These are phyloP conservation scores for Cyberlindnera suaveolens DNA, from an alignment of 805 yeast genomes.

Conservation along the genomic window DNA sequence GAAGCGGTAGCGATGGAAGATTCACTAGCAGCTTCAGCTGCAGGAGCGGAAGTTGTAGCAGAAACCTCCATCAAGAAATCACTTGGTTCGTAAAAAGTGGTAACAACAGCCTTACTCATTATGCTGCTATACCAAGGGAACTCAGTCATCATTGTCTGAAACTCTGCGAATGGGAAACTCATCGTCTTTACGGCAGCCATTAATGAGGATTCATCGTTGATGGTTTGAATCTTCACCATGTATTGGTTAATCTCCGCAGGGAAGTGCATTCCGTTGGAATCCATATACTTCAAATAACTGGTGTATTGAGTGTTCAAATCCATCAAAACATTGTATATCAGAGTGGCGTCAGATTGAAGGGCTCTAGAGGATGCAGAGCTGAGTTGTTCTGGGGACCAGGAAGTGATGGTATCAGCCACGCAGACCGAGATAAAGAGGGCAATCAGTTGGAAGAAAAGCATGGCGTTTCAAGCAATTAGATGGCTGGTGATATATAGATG, in stretches of 20 bases:
- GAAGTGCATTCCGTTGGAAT: conserved; percentile 20
- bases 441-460: not conserved
- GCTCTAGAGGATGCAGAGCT: conserved; percentile 20
- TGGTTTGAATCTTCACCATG: conserved; percentile 24
- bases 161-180: conserved; percentile 31
- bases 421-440: not conserved
- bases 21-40: not conserved
- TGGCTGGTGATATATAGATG: no score
- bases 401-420: conserved; percentile 8
- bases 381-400: conserved; percentile 4
- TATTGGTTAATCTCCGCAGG: conserved; percentile 32
- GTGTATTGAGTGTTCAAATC: conserved; percentile 16
- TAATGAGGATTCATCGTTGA: conserved; percentile 22
- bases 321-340: conserved; percentile 17
- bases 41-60: conserved; percentile 1
- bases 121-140: conserved; percentile 19
- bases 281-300: conserved; percentile 18
- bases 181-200: conserved; percentile 21
- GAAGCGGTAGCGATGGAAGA: not conserved
- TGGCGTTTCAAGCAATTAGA: not conserved
- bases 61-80: conserved; percentile 15
- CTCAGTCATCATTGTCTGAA: conserved; percentile 28
- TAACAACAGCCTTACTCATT: conserved; percentile 11
- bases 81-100: conserved; percentile 18
- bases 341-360: conserved; percentile 12